A percentile compares a stretch with the other conserved stretches of the same genome.
Conservation (phyloP, 768 basidiomycete genomes). For the Hygrophorus russula region DNA sequence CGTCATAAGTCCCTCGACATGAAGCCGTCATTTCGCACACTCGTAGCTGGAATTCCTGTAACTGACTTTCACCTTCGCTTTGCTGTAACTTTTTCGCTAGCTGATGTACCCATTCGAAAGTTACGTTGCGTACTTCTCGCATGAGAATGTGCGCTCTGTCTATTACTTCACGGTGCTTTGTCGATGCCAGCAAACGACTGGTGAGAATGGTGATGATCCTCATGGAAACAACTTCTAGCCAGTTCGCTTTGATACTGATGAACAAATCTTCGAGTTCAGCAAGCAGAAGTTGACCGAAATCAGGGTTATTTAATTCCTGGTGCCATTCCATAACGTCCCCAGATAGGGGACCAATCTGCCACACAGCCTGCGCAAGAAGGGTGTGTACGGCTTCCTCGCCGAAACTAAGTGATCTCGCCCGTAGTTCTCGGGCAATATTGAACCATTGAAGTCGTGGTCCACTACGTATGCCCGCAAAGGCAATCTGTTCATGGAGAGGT, state of each 20-base stretch:
- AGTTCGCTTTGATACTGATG: conserved; percentile 26
- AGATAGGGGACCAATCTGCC: conserved; percentile 26
- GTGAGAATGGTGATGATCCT: conserved; percentile 22
- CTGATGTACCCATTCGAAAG: conserved; percentile 26
- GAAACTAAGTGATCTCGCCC: conserved; percentile 26
- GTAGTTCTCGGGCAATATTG: conserved; percentile 38
- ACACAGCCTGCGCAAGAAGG: conserved; percentile 31
- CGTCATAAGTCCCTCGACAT: conserved; percentile 29
- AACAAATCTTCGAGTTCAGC: conserved; percentile 23
- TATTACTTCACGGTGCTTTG: conserved; percentile 7
- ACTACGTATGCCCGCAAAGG: conserved; percentile 34
- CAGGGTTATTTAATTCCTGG: conserved; percentile 16
- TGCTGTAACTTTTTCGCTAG: conserved; percentile 15
- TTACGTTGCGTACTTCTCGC: conserved; percentile 18
- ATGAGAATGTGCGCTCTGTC: conserved; percentile 16
- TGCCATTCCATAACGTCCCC: conserved; percentile 26
- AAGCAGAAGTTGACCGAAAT: conserved; percentile 27
- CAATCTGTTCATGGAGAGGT: conserved; percentile 31
- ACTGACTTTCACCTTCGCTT: conserved; percentile 7
- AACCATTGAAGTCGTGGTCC: conserved; percentile 37
- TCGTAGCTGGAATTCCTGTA: conserved; percentile 12
- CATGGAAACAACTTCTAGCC: conserved; percentile 24
- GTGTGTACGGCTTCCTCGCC: conserved; percentile 26
- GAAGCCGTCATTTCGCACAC: conserved; percentile 25
- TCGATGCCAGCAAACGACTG: conserved; percentile 24